Percentiles rank a stretch among this genome's conserved stretches.
These are phyloP conservation scores for Solanum peruvianum DNA, from an alignment of 257 asterid species.

Conservation along the genomic window DNA sequence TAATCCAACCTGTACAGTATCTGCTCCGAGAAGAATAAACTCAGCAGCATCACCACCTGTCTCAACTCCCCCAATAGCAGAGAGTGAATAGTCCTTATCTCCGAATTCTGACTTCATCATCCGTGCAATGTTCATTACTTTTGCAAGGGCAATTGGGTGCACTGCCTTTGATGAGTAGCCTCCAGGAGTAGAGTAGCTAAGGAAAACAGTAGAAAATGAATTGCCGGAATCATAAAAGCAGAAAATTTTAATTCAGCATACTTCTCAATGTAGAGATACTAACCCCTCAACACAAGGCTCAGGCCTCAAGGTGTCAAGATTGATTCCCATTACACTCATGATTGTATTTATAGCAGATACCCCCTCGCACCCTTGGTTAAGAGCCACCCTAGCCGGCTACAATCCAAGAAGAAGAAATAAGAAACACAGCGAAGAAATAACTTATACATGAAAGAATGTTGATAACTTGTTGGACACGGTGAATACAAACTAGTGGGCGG, in stretches of 20 bases:
- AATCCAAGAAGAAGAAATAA: neutral
- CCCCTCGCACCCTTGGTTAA: slow-evolving; percentile 78
- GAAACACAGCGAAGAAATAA: neutral
- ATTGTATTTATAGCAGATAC: slow-evolving; percentile 90
- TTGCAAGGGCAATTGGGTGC: slow-evolving; percentile 97
- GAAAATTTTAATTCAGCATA: neutral
- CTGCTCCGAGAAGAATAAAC: slow-evolving; percentile 90
- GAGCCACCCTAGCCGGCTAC: slow-evolving; percentile 82
- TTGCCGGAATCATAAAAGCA: neutral
- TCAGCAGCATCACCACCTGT: slow-evolving; percentile 92
- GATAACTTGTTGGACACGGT: neutral
- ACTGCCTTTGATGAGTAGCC: slow-evolving; percentile 96
- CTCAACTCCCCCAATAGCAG: slow-evolving; percentile 97
- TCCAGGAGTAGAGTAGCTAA: slow-evolving; percentile 91
- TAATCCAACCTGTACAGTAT: slow-evolving; percentile 77
- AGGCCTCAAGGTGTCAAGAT: slow-evolving; percentile 71
- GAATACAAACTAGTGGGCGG: neutral
- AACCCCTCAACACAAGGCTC: slow-evolving; percentile 99
- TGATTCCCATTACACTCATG: slow-evolving; percentile 98
- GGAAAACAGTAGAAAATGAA: neutral
- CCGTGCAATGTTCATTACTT: slow-evolving; percentile 83
- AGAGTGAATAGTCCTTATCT: slow-evolving; percentile 56
- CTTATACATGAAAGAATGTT: neutral
- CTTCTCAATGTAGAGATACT: neutral
- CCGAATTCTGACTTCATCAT: slow-evolving; percentile 73